Percentiles rank a stretch among this genome's conserved stretches.
Evolutionary conservation across 306 rosid species (phyloP).

Genomic region (Gillenia trifoliata): DNA sequence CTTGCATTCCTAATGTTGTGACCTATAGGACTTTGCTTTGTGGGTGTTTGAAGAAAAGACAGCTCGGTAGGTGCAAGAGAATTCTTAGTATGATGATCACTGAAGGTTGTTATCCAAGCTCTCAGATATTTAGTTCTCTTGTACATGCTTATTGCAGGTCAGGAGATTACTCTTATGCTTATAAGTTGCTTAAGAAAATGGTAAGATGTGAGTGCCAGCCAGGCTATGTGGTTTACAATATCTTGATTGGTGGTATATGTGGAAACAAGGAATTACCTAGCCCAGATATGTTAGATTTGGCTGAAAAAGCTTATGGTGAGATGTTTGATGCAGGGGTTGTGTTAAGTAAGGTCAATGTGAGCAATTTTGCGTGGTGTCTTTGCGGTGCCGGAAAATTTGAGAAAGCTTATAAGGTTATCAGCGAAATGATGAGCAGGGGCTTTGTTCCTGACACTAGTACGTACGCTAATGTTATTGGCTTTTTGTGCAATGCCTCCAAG

Average conservation of each 20-base stretch:
- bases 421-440: constrained; percentile 86
- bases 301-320: constrained; percentile 72
- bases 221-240: constrained; percentile 69
- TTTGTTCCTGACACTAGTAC: constrained; percentile 77
- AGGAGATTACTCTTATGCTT: constrained; percentile 61
- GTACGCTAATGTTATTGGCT: constrained; percentile 75
- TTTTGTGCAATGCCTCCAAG: constrained; percentile 62
- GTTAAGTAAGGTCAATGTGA: constrained; percentile 66
- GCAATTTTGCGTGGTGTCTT: constrained; percentile 67
- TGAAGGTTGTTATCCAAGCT: constrained; percentile 81
- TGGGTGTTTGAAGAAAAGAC: constrained; percentile 64
- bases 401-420: constrained; percentile 63
- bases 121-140: constrained; percentile 64
- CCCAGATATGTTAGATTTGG: constrained; percentile 51
- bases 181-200: constrained; percentile 70
- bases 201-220: constrained; percentile 56
- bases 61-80: constrained; percentile 80
- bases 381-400: constrained; percentile 72
- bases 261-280: constrained; percentile 47
- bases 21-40: constrained; percentile 66
- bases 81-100: constrained; percentile 76
- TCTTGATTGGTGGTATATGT: constrained; percentile 65
- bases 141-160: constrained; percentile 72
- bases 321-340: constrained; percentile 65
- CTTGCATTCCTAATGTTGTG: constrained; percentile 69